Evolutionary conservation across 176 grass and related monocot genomes (phyloP), one percentile per base, ranked within the genome.

Genomic region (Saccharum spontaneum): DNA sequence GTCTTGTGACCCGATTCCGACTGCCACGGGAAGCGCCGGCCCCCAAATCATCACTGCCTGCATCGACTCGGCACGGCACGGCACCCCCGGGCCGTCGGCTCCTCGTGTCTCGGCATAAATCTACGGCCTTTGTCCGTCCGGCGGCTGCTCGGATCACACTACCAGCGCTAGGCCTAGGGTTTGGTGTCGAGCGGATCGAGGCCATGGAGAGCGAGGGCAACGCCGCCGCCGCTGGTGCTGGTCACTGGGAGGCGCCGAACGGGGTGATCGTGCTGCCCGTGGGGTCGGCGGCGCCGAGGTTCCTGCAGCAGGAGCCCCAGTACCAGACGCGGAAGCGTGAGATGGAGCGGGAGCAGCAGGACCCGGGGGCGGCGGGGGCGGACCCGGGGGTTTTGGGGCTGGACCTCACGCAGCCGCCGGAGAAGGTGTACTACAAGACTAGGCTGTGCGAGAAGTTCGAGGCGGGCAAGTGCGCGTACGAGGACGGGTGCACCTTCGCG

Each of bases 391-490:
- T 11, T 59, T 6, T 52, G 14, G 74, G n/a, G 15, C 46, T 36
- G 26, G 1, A 14, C 38, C 8, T 8, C 46, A 3, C 12, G 12
- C 75, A 70, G 71, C 83, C 26, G 73, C 67, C 74, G 46, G 75
- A 69, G 81, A 87, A 71, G 80, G 62, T 83, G 28, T 83, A 74
- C 74, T 92, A 83, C 85, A 91, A 92, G 92, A 92, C 85, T 10
- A 76, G 30, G 82, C 69, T 92, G 14, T 92, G 90, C 87, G 73
- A 90, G 2, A 87, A 72, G 75, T 94, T 92, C 75, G 69, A 71
- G 81, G 0, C 4, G 4, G 39, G 39, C 24, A 34, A 38, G 9
- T 90, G 92, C 74, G 33, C 18, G 16, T 88, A 77, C 87, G 87
- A 79, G 17, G 82, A 60, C 26, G 76, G 31, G 3, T 94, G 90